Base-by-base conservation (phyloP, 345 rosid species). In the Rhizophora apiculata region DNA sequence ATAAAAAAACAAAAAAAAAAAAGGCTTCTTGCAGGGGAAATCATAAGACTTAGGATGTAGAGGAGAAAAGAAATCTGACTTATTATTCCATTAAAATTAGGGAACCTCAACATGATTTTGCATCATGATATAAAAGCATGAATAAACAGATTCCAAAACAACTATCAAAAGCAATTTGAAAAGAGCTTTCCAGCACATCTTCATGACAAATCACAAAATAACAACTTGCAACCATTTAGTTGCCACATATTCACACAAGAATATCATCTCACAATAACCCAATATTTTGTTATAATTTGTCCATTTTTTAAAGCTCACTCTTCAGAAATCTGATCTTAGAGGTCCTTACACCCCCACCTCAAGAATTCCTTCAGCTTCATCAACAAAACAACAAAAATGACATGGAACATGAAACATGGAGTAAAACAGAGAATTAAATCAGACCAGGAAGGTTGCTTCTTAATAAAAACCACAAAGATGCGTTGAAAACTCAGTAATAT, bases 21-120 rank as follows among this genome's bases (percentile, higher is more conserved):
- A 37, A 2, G 43, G 18, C 49, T 43, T 43, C 49, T 43, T 43
- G 15, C 49, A 43, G 49, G 19, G 49, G 49, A 43, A 43, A 43
- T 43, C 16, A 43, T 43, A 4, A 43, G 49, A 43, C 49, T 43
- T 43, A 43, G 18, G 49, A 43, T 13, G 49, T 43, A 19, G 18
- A 15, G 1, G 49, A 15, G 49, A 18, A 27, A 51, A 46, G 4
- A 55, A 49, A 19, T 5, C 37, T 32, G 6, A 53, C 11, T 24
- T 30, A 54, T 73, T 53, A 57, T 57, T 49, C 36, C 26, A 60
- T 58, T 71, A 54, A 62, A 32, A 62, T 16, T 36, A 24, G 43
- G 65, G 52, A 49, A 57, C 10, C n/a, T 49, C 8, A 3, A 24
- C 59, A 9, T 24, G 9, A 39, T 26, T 5, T 32, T 31, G 15